These are phyloP conservation scores for Kazachstania bromeliacearum DNA, from an alignment of 805 yeast genomes.

Conservation along the genomic window DNA sequence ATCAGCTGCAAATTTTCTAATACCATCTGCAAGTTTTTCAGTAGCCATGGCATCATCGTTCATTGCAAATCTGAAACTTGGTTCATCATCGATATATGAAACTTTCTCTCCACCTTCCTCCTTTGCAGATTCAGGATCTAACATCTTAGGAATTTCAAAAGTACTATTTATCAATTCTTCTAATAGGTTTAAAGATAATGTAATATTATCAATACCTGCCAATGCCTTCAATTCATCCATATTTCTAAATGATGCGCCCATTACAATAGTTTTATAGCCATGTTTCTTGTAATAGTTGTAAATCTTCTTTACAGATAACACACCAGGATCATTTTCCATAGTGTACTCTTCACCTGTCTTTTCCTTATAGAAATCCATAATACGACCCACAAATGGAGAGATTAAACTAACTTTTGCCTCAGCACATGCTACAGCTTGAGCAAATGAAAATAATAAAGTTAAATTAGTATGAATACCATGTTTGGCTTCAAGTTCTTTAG, in stretches of 20 bases:
- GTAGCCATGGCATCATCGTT: slow-evolving; percentile 98
- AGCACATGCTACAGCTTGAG: slow-evolving; percentile 98
- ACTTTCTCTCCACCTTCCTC: slow-evolving; percentile 52
- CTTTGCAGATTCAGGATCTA: slow-evolving; percentile 59
- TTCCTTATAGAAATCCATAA: slow-evolving; percentile 96
- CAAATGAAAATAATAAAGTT: slow-evolving; percentile 89
- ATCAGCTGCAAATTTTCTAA: slow-evolving; percentile 93
- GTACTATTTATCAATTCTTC: slow-evolving; percentile 76
- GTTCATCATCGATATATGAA: slow-evolving; percentile 73
- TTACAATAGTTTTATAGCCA: slow-evolving; percentile 93
- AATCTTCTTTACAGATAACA: slow-evolving; percentile 73
- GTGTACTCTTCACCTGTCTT: slow-evolving; percentile 81
- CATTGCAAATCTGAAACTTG: slow-evolving; percentile 78
- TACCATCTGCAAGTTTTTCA: slow-evolving; percentile 95
- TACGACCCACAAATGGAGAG: slow-evolving; percentile 98
- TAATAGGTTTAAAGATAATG: slow-evolving; percentile 87
- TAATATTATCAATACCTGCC: slow-evolving; percentile 94
- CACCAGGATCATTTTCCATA: slow-evolving; percentile 87
- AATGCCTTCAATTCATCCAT: slow-evolving; percentile 88
- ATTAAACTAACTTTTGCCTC: slow-evolving; percentile 94
- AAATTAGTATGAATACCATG: slow-evolving; percentile 90
- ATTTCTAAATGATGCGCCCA: slow-evolving; percentile 99
- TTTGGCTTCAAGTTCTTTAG: slow-evolving; percentile 84
- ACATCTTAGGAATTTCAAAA: slow-evolving; percentile 70
- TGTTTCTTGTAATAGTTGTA: slow-evolving; percentile 97